phyloP scores from a whole-genome alignment of 352 stramenopile species.

The Phytophthora boehmeriae region DNA sequence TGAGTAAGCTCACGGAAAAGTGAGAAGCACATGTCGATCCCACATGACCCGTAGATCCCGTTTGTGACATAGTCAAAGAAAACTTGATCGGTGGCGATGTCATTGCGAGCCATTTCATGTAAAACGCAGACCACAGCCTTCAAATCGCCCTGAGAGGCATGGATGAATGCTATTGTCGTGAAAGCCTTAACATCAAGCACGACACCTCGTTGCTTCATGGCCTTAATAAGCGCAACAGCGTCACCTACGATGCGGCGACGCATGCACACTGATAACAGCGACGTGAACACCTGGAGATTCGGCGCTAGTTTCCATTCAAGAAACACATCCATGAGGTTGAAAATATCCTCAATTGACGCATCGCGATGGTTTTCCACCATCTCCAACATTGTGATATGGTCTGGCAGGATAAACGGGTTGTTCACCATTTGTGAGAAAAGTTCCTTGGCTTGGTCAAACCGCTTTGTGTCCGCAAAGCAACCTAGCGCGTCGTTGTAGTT shows the following conservation, averaged over 20 bases:
- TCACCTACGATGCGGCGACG: slow-evolving; percentile 60
- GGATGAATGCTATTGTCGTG: slow-evolving; percentile 74
- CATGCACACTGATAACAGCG: slow-evolving; percentile 70
- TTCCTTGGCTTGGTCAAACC: slow-evolving; percentile 56
- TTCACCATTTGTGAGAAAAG: slow-evolving; percentile 68
- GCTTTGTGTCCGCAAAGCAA: slow-evolving; percentile 60
- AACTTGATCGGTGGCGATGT: slow-evolving; percentile 47
- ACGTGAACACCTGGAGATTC: slow-evolving; percentile 80
- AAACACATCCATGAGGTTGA: slow-evolving; percentile 74
- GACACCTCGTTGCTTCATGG: slow-evolving; percentile 56
- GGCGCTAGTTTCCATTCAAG: slow-evolving; percentile 58
- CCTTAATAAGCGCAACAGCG: slow-evolving; percentile 52
- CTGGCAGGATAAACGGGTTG: slow-evolving; percentile 56
- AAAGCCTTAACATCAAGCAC: slow-evolving; percentile 66
- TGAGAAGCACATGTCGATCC: slow-evolving; percentile 79
- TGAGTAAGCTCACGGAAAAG: slow-evolving; percentile 60
- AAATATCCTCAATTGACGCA: slow-evolving; percentile 64
- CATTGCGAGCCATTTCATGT: slow-evolving; percentile 45
- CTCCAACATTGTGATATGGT: slow-evolving; percentile 81
- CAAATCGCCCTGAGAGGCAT: slow-evolving; percentile 60
- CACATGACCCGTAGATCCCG: slow-evolving; percentile 53
- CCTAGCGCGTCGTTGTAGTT: slow-evolving; percentile 84
- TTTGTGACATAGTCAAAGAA: slow-evolving; percentile 74
- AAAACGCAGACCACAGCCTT: slow-evolving; percentile 49
- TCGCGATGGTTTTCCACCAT: slow-evolving; percentile 76